Base-by-base conservation (phyloP, 352 stramenopile genomes). In the Albugo candida region DNA sequence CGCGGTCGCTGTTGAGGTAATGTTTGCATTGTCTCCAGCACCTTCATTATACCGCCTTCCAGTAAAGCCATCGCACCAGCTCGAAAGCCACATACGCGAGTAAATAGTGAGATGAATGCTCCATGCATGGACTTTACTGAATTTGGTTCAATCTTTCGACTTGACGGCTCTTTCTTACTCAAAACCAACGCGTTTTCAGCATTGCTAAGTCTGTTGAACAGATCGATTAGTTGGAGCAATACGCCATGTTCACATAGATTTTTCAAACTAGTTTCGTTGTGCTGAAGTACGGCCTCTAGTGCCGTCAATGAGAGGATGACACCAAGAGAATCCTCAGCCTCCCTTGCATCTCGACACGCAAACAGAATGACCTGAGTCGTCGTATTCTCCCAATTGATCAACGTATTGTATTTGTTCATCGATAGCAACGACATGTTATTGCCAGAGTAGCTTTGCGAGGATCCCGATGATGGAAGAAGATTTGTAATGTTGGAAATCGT, bases 41-140 rank as follows among this genome's bases (percentile, higher is more conserved):
- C 67, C 40, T 70, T 70, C 14, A 91, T 48, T 19, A 87, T 59
- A 0, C 74, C 72, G 41, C 70, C 70, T 65, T 87, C 72, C 10
- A 91, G 41, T 16, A 91, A 45, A 20, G 69, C 70, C 20, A 82
- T 47, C 0, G 77, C 74, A 36, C 77, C 77, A 44, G 84, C 70
- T 20, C 66, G 63, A 21, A 63, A 75, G 24, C 64, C 58, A 16
- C 70, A 70, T 13, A 87, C 56, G 11, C 71, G 69, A 0, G 63
- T 59, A 31, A 87, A 85, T 16, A 91, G 68, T 45, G 77, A 91
- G 41, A 91, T 55, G 19, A 87, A 82, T 40, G 70, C 83, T 53
- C 83, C 70, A 60, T 86, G 83, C 54, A 87, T 81, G 0, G 74
- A 80, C 36, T 72, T 72, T 51, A 86, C 74, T 11, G 75, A 83